Percentiles rank a stretch among this genome's conserved stretches.
phyloP scores from a whole-genome alignment of 2,329 filamentous ascomycete species.

The Fusarium azukiicola region DNA sequence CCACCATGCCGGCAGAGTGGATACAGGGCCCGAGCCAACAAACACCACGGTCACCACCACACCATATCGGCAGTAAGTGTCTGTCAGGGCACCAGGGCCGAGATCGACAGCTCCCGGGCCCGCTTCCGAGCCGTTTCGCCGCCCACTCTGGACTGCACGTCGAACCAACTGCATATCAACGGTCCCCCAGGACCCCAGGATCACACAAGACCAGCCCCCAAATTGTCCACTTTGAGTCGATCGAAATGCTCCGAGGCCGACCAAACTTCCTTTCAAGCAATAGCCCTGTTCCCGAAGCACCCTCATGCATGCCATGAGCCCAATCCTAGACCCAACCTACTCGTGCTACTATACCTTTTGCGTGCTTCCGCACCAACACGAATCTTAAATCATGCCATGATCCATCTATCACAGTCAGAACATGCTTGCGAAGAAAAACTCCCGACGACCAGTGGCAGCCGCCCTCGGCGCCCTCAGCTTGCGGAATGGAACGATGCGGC shows the following conservation, averaged over 20 bases:
- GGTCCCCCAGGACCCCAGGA: conserved; percentile 33
- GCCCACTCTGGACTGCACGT: conserved; percentile 39
- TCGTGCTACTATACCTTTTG: conserved; percentile 2
- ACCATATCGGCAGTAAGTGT: conserved; percentile 46
- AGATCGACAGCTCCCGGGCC: conserved; percentile 45
- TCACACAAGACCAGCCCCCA: conserved; percentile 26
- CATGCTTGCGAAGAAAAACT: conserved; percentile 27
- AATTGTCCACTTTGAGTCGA: conserved; percentile 21
- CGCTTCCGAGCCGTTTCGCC: conserved; percentile 40
- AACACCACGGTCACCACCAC: conserved; percentile 26
- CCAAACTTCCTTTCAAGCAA: conserved; percentile 26
- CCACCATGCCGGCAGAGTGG: conserved; percentile 29
- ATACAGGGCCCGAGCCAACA: conserved; percentile 27
- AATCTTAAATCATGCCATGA: conserved; percentile 50
- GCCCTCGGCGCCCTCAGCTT: conserved; percentile 30
- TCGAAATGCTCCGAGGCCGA: conserved; percentile 38
- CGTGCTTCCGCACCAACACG: conserved; percentile 35
- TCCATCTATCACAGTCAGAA: conserved; percentile 25
- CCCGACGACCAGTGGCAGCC: conserved; percentile 29
- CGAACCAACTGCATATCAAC: conserved; percentile 55
- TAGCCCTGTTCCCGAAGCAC: conserved; percentile 39
- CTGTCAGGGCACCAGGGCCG: conserved; percentile 41
- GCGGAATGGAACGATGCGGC: conserved; percentile 48
- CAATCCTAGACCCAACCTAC: conserved; percentile 24
- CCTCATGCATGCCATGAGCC: conserved; percentile 33